Conservation (phyloP, 1,284 basidiomycete genomes). For the Schizophyllum amplum region DNA sequence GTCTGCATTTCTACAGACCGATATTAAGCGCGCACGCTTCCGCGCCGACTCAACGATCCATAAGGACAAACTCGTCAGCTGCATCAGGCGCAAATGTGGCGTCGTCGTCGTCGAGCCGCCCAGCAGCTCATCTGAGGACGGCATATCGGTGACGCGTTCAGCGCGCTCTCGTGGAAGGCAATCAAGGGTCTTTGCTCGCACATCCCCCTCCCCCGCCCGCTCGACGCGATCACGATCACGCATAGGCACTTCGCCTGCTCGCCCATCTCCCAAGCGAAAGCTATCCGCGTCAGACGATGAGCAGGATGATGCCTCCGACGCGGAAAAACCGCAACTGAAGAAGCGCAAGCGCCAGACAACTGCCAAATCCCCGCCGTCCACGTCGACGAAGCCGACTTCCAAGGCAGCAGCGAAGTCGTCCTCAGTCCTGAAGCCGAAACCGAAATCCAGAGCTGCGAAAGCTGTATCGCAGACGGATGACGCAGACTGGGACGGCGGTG, state of each 20-base stretch:
- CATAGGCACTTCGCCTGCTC: not conserved
- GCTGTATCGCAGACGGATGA: not conserved
- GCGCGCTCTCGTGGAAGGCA: not conserved
- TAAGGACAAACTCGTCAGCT: constrained; percentile 60
- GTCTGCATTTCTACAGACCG: constrained; percentile 37
- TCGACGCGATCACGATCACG: not conserved
- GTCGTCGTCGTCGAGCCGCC: constrained; percentile 7
- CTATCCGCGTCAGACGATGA: not conserved
- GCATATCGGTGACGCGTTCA: constrained; percentile 9
- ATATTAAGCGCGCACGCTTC: constrained; percentile 66
- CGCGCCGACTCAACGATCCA: constrained; percentile 61
- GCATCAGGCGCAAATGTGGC: constrained; percentile 41
- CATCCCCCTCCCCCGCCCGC: not conserved
- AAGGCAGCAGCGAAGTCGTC: not conserved
- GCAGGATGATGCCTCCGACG: not conserved
- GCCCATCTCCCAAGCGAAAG: not conserved
- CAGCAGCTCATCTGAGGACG: constrained; percentile 7
- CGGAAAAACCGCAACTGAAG: not conserved
- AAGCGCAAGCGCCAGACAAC: not conserved
- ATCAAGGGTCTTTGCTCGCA: not conserved
- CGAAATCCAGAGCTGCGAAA: not conserved
- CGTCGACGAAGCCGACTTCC: not conserved
- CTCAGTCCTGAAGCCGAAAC: not conserved
- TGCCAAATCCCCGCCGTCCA: not conserved
- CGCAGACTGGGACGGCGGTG: not conserved